Evolutionary conservation across 106 monocot genomes (phyloP).

Genomic region (Vanilla planifolia): DNA sequence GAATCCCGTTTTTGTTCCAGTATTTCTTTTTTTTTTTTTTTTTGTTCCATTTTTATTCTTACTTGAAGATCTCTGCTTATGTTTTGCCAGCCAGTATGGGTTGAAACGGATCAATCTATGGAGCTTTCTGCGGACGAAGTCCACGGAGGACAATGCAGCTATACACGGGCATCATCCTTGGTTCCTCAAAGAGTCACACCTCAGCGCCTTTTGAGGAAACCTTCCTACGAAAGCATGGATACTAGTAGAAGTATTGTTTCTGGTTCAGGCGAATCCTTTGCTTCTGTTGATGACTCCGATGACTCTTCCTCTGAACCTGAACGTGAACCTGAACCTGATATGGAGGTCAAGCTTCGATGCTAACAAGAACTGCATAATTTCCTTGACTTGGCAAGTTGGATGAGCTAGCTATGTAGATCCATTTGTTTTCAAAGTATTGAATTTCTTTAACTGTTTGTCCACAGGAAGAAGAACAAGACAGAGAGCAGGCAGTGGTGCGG

Average conservation of each 20-base stretch:
- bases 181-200: slow-evolving; percentile 32
- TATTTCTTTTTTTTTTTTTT: too few relatives aligned
- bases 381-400: background rate
- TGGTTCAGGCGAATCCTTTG: slow-evolving; percentile 4
- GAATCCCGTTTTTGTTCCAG: background rate
- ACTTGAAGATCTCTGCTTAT: slow-evolving; percentile 1
- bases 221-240: slow-evolving; percentile 1
- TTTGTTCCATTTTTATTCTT: too few relatives aligned
- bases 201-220: slow-evolving; percentile 13
- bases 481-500: background rate
- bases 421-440: background rate
- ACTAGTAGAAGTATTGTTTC: slow-evolving; percentile 1
- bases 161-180: slow-evolving; percentile 2
- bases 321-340: slow-evolving; percentile 13
- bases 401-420: slow-evolving; percentile 10
- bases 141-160: slow-evolving; percentile 6
- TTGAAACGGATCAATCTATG: slow-evolving; percentile 18
- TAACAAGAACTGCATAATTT: slow-evolving; percentile 1
- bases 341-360: slow-evolving; percentile 18
- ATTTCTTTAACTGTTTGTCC: slow-evolving; percentile 14
- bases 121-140: slow-evolving; percentile 11
- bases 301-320: slow-evolving; percentile 30
- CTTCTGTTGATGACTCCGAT: slow-evolving; percentile 10
- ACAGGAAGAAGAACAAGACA: slow-evolving; percentile 28
- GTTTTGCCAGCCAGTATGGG: slow-evolving; percentile 41